These are phyloP conservation scores for Cyberlindnera misumaiensis DNA, from an alignment of 805 yeast genomes.

Conservation along the genomic window DNA sequence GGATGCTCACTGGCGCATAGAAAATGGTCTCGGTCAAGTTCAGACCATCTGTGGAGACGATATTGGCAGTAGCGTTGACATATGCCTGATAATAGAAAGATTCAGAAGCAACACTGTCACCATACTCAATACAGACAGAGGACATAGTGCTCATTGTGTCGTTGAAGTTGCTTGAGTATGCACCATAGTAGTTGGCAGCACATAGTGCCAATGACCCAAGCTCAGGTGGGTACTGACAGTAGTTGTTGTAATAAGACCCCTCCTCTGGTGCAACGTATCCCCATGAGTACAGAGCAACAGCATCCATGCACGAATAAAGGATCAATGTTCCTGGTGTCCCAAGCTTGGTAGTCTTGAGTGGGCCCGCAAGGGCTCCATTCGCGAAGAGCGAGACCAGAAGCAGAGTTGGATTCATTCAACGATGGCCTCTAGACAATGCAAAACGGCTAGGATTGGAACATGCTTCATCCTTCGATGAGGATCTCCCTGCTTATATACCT, in stretches of 20 bases:
- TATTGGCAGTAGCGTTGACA: slow-evolving; percentile 24
- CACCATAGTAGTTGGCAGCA: slow-evolving; percentile 9
- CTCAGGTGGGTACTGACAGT: slow-evolving; percentile 14
- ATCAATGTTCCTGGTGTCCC: slow-evolving; percentile 1
- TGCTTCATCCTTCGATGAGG: too few species aligned
- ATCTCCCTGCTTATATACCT: too few species aligned
- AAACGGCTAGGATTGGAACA: too few species aligned
- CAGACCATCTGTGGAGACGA: slow-evolving; percentile 4
- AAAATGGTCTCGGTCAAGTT: slow-evolving; percentile 6
- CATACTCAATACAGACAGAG: not conserved
- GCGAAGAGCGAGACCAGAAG: not conserved
- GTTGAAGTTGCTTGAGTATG: slow-evolving; percentile 10
- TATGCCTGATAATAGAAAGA: slow-evolving; percentile 23
- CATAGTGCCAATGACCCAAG: slow-evolving; percentile 7
- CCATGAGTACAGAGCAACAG: not conserved
- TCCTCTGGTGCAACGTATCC: not conserved
- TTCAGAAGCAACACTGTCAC: not conserved
- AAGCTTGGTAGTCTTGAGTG: slow-evolving; percentile 3
- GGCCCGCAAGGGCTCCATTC: slow-evolving; percentile 1
- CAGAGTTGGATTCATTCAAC: too few species aligned
- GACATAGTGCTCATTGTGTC: slow-evolving; percentile 3
- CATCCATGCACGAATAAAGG: slow-evolving; percentile 1
- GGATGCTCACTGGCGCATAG: slow-evolving; percentile 11
- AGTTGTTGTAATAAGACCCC: not conserved
- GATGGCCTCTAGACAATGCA: too few species aligned